phyloP scores from a whole-genome alignment of 208 protist species.

The Leishmania mexicana region DNA sequence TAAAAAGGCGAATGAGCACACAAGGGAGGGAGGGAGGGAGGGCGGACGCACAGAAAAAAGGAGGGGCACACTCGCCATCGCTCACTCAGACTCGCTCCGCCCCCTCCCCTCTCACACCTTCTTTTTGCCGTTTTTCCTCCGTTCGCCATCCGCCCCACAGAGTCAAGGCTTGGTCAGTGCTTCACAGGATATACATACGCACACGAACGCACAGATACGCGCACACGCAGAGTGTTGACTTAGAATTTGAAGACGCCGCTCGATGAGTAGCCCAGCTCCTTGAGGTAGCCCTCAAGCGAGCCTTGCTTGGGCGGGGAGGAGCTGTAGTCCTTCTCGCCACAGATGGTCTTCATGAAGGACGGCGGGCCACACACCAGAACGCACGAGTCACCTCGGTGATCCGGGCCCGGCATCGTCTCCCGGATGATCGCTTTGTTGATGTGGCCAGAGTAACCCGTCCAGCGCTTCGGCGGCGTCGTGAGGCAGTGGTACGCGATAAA shows the following conservation, averaged over 20 bases:
- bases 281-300: slow-evolving; percentile 57
- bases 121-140: background rate
- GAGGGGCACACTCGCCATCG: background rate
- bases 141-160: background rate
- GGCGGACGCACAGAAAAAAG: background rate
- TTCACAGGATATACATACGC: background rate
- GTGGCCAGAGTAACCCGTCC: slow-evolving; percentile 66
- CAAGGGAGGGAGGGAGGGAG: background rate
- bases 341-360: slow-evolving; percentile 79
- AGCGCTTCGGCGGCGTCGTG: slow-evolving; percentile 46
- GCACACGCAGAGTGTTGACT: background rate
- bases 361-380: slow-evolving; percentile 81
- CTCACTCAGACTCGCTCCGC: background rate
- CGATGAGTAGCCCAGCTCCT: slow-evolving; percentile 72
- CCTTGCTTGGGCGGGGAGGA: slow-evolving; percentile 65
- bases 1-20: background rate
- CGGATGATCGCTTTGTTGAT: slow-evolving; percentile 63
- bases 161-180: background rate
- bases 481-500: slow-evolving; percentile 83
- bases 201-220: background rate
- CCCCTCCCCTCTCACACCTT: background rate
- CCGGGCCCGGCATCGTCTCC: slow-evolving; percentile 64
- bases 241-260: slow-evolving; percentile 81
- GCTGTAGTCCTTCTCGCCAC: slow-evolving; percentile 68
- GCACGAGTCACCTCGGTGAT: slow-evolving; percentile 30